Evolutionary conservation across 31 red algal genomes (phyloP).

Genomic region (Asparagopsis taxiformis): DNA sequence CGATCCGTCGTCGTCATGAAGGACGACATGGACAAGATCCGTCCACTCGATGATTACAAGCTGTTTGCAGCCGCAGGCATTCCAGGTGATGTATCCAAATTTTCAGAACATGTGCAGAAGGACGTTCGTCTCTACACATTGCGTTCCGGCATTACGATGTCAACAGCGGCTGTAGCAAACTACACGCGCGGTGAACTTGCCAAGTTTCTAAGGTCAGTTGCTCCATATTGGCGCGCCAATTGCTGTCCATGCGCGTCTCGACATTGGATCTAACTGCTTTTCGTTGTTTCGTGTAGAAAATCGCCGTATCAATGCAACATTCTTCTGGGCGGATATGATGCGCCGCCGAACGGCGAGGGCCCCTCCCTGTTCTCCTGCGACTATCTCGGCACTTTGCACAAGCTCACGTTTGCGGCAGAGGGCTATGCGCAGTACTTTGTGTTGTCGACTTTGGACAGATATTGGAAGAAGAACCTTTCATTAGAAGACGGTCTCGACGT

Average conservation of each 20-base stretch:
- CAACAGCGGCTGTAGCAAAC: slow-evolving; percentile 75
- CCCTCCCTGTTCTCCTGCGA: slow-evolving; percentile 74
- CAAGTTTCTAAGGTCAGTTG: slow-evolving; percentile 53
- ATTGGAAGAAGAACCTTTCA: slow-evolving; percentile 79
- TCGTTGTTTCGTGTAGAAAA: too few relatives aligned
- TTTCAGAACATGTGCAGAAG: slow-evolving; percentile 89
- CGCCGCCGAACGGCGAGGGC: slow-evolving; percentile 9
- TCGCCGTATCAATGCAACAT: slow-evolving; percentile 78
- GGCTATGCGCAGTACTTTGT: slow-evolving; percentile 89
- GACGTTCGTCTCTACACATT: slow-evolving; percentile 84
- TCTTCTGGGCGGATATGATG: slow-evolving; percentile 81
- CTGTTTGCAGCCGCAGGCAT: slow-evolving; percentile 74
- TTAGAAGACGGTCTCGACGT: slow-evolving; percentile 75
- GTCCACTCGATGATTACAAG: slow-evolving; percentile 75
- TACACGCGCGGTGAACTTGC: slow-evolving; percentile 88
- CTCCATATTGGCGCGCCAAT: background rate
- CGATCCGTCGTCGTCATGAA: slow-evolving; percentile 96
- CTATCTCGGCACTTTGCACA: slow-evolving; percentile 86
- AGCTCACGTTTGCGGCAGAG: slow-evolving; percentile 81
- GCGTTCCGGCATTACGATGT: slow-evolving; percentile 72
- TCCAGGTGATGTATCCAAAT: slow-evolving; percentile 74
- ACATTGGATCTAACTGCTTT: background rate
- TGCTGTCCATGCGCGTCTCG: slow-evolving; percentile 1
- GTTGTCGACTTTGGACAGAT: slow-evolving; percentile 82
- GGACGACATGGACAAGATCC: slow-evolving; percentile 91